Conservation (phyloP, 1,284 basidiomycete species). For the Porodaedalea pini region DNA sequence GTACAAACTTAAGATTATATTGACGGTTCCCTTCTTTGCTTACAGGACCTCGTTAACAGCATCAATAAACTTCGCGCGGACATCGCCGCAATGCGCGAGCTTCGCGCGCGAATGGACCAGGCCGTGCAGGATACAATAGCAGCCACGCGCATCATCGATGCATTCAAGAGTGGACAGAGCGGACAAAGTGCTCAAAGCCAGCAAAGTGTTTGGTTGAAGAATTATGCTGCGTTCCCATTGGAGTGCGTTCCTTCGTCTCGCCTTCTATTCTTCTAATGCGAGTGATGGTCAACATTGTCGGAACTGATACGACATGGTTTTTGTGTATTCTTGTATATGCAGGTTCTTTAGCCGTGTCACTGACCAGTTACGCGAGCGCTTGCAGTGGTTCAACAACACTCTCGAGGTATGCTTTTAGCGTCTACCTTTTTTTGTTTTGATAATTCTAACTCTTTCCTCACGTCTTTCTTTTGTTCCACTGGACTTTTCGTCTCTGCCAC, state of each 20-base stretch:
- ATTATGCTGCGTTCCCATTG: slow-evolving; percentile 75
- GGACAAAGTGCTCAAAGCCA: slow-evolving; percentile 29
- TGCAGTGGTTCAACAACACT: slow-evolving; percentile 74
- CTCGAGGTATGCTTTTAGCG: slow-evolving; percentile 55
- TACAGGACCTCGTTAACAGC: slow-evolving; percentile 59
- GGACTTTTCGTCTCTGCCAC: not conserved
- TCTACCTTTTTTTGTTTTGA: slow-evolving; percentile 2
- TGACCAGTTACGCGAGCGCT: slow-evolving; percentile 64
- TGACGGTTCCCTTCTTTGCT: not conserved
- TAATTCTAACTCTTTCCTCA: too few relatives aligned
- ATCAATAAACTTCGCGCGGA: slow-evolving; percentile 66
- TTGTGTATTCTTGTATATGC: slow-evolving; percentile 8
- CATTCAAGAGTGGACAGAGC: slow-evolving; percentile 62
- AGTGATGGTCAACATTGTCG: not conserved
- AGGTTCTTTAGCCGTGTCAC: slow-evolving; percentile 75
- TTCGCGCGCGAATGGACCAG: slow-evolving; percentile 70
- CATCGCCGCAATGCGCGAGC: slow-evolving; percentile 58
- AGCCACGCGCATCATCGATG: slow-evolving; percentile 70
- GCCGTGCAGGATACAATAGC: slow-evolving; percentile 73
- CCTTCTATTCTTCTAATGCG: not conserved
- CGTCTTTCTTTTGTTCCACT: too few relatives aligned
- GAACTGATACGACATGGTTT: not conserved
- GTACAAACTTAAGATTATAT: not conserved
- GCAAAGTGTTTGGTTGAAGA: slow-evolving; percentile 63
- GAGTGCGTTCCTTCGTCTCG: slow-evolving; percentile 49